phyloP scores from a whole-genome alignment of 108 stramenopile genomes.

The Nannochloropsis oceanica region DNA sequence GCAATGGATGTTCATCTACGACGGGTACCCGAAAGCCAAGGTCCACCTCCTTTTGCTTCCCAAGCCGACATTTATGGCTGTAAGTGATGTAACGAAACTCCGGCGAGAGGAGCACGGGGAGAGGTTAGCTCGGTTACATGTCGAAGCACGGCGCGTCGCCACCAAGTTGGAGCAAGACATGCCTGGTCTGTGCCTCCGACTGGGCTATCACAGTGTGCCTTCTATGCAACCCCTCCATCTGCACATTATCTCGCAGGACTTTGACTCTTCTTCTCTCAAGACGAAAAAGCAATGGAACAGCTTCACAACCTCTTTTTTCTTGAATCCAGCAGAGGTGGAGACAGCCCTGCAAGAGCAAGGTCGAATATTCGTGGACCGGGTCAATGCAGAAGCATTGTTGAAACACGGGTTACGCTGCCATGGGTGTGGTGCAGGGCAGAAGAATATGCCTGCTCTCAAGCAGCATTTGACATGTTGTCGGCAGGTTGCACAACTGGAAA shows the following conservation, averaged over 20 bases:
- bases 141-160: not conserved
- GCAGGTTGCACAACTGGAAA: too few relatives aligned
- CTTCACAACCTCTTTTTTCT: slow-evolving; percentile 16
- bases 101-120: not conserved
- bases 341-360: not conserved
- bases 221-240: slow-evolving; percentile 19
- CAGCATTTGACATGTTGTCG: not conserved
- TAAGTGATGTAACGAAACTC: not conserved
- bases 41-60: slow-evolving; percentile 11
- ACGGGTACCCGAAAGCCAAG: slow-evolving; percentile 16
- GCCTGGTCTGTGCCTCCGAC: not conserved
- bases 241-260: slow-evolving; percentile 34
- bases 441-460: not conserved
- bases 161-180: not conserved
- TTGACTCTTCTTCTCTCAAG: slow-evolving; percentile 7
- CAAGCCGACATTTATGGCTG: not conserved
- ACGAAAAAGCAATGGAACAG: slow-evolving; percentile 26
- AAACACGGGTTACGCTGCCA: not conserved
- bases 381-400: not conserved
- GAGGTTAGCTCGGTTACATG: not conserved
- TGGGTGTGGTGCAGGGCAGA: not conserved
- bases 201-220: slow-evolving; percentile 23
- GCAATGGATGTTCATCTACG: slow-evolving; percentile 19
- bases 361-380: not conserved
- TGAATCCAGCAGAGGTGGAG: not conserved